Percentiles rank a stretch among this genome's conserved stretches.
phyloP scores from a whole-genome alignment of 2,329 filamentous ascomycete genomes.

The Arthrobotrys musiformis region DNA sequence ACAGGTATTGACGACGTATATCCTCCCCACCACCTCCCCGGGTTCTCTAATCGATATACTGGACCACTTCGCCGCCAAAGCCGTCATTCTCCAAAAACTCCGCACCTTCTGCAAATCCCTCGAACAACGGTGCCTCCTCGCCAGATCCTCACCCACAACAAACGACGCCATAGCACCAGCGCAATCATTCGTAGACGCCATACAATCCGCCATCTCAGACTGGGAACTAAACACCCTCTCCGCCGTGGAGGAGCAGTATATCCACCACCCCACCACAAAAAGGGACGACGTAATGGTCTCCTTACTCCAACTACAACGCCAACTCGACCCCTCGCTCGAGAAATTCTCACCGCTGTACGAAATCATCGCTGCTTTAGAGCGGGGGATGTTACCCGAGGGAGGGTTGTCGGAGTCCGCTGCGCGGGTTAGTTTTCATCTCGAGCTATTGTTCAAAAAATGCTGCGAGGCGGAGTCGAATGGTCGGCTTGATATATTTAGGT shows the following conservation, averaged over 20 bases:
- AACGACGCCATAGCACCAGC: slow-evolving; percentile 43
- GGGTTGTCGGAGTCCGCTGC: slow-evolving; percentile 43
- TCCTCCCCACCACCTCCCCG: slow-evolving; percentile 34
- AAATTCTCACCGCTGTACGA: slow-evolving; percentile 57
- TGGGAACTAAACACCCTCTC: slow-evolving; percentile 55
- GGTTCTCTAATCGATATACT: slow-evolving; percentile 57
- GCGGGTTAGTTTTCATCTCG: slow-evolving; percentile 70
- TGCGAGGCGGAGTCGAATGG: slow-evolving; percentile 77
- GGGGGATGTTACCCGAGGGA: slow-evolving; percentile 2
- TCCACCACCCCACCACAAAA: not conserved
- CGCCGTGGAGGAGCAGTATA: slow-evolving; percentile 52
- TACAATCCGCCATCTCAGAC: slow-evolving; percentile 51
- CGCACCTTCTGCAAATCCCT: slow-evolving; percentile 55
- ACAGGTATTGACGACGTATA: slow-evolving; percentile 38
- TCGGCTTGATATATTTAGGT: slow-evolving; percentile 71
- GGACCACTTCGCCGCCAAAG: slow-evolving; percentile 57
- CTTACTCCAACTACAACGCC: slow-evolving; percentile 57
- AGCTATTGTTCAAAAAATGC: slow-evolving; percentile 78
- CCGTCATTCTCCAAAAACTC: slow-evolving; percentile 57
- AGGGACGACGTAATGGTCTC: slow-evolving; percentile 55
- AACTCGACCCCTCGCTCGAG: slow-evolving; percentile 54
- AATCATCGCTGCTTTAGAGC: slow-evolving; percentile 55
- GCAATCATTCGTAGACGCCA: slow-evolving; percentile 57
- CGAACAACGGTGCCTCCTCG: slow-evolving; percentile 24
- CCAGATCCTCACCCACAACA: slow-evolving; percentile 6